Base-by-base conservation (phyloP, 306 rosid genomes). In the Albizia julibrissin region DNA sequence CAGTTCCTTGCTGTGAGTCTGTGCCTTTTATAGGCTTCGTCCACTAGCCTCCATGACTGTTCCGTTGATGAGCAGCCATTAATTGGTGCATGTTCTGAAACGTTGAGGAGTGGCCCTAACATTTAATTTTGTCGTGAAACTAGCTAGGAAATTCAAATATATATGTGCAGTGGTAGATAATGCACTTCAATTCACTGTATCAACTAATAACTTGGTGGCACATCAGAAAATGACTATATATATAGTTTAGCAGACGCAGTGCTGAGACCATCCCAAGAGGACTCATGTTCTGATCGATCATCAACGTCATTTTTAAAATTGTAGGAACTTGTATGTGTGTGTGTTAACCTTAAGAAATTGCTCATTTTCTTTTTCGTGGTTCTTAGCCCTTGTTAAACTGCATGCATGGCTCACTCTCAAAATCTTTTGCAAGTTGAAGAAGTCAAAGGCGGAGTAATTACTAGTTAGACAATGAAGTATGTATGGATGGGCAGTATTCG, bases 1-100 rank as follows among this genome's bases (percentile, higher is more conserved):
- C 76, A 72, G 39, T 52, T 69, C 26, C n/a, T 68, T 29, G 39
- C 18, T 29, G 8, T 37, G 50, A 64, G 6, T 65, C 22, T 66
- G 6, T 49, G 81, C 59, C 26, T 90, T 89, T 79, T 87, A 88
- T 90, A 87, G 89, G 86, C 71, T 88, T 76, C 85, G 66, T 75
- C 76, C 64, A 56, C 39, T 66, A 21, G 72, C 83, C 69, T 10
- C 5, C 34, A 27, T 11, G 29, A 66, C 21, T 74, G 66, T 46
- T 42, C 74, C 52, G 40, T 6, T 44, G 39, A 37, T 19, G 46
- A 10, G 74, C 31, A 43, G n/a, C 69, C 68, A 54, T 87, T 84
- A 82, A 91, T 82, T 80, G 69, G 2, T 84, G 82, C 89, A 75
- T 78, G 84, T 75, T 82, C 46, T 70, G 83, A 39, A 84, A 90